Evolutionary conservation across 768 basidiomycete genomes (phyloP), one percentile per base, ranked within the genome.

Genomic region (Suillus placidus): DNA sequence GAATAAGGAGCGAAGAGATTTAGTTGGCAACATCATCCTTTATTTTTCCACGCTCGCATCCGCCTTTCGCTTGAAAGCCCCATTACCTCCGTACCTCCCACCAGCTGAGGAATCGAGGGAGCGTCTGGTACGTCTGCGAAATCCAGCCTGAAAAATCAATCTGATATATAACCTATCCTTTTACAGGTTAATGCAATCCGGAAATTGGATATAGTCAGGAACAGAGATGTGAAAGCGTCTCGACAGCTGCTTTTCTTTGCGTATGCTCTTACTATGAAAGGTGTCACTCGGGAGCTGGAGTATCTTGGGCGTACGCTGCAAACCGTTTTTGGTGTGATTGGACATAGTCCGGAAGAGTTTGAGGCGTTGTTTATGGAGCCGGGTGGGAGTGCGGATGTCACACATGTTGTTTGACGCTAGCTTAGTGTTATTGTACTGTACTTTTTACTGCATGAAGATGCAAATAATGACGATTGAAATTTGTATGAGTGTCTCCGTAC

Each of bases 21-120:
- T 99, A 93, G 94, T 89, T 56, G 96, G 96, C 43, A 97, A 94
- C 76, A 92, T 98, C 67, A 91, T 99, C 64, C 85, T 99, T 12
- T 94, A 89, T 74, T 91, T 95, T 74, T 92, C 93, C 1, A 87
- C 86, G 0, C 82, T 96, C 37, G 87, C 93, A 4, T 86, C 91
- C 2, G 90, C 91, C 1, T 93, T 96, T 75, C 82, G 88, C 20
- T 81, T 94, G 49, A 97, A 97, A 72, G 88, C 94, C 6, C 97
- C 97, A 2, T 80, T 99, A n/a, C 95, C 97, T 0, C 95, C 97
- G 0, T 98, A 95, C 75, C 85, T 99, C 0, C 97, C 97, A 3
- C 96, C 96, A 0, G 97, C 92, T 0, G 95, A 97, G 73, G 84
- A 88, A 69, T 86, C 94, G 1, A 86, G 97, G 60, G 85, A 90